Evolutionary conservation across 306 rosid genomes (phyloP).

Genomic region (Vachellia collinsii): DNA sequence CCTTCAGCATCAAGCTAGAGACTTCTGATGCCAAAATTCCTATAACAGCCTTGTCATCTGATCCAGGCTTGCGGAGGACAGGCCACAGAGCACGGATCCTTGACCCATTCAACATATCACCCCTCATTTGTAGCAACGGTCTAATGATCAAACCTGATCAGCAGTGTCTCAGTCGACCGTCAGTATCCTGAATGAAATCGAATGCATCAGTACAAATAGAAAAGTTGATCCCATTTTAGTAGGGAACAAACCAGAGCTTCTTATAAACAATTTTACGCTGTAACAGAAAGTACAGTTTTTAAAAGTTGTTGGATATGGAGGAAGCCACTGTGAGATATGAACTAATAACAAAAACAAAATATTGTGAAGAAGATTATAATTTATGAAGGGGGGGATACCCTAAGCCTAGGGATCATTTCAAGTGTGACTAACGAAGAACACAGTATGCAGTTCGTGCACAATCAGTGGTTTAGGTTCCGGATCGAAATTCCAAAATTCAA

Average conservation of each 20-base stretch:
- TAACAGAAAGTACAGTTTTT: not conserved
- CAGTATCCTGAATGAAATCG: conserved; percentile 39
- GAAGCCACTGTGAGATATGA: not conserved
- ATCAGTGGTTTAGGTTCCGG: not conserved
- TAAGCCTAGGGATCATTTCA: not conserved
- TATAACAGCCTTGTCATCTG: conserved; percentile 56
- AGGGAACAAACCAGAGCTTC: not conserved
- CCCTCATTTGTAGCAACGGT: conserved; percentile 42
- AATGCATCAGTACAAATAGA: conserved; percentile 31
- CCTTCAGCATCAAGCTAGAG: conserved; percentile 72
- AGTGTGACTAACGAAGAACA: not conserved
- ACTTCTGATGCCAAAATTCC: conserved; percentile 82
- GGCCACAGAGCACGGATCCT: conserved; percentile 52
- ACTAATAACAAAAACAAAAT: not conserved
- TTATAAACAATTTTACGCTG: not conserved
- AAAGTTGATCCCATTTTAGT: conserved; percentile 25
- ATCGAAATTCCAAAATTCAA: not conserved
- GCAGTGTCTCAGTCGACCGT: conserved; percentile 15
- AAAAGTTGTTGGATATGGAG: not conserved
- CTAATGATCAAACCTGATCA: conserved; percentile 27
- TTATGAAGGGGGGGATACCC: not conserved
- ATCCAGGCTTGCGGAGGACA: conserved; percentile 46
- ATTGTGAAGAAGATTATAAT: not conserved
- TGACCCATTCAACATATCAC: conserved; percentile 46
- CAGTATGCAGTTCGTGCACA: not conserved